Evolutionary conservation across 768 basidiomycete genomes (phyloP).

Genomic region (Suillus decipiens): DNA sequence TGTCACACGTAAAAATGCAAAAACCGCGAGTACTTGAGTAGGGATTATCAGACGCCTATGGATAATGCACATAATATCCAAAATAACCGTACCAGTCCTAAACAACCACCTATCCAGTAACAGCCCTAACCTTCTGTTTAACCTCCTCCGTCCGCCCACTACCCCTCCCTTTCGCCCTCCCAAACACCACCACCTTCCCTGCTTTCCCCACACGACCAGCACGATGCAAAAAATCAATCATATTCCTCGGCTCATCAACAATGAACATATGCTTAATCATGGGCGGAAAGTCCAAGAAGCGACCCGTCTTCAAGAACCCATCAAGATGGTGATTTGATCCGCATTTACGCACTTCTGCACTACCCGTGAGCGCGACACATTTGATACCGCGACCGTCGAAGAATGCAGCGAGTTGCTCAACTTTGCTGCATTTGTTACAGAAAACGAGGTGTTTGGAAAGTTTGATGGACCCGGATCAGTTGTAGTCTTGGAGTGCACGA

Average conservation of each 20-base stretch:
- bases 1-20: neutral
- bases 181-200: slow-evolving; percentile 78
- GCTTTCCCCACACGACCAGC: slow-evolving; percentile 76
- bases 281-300: slow-evolving; percentile 86
- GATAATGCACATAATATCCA: neutral
- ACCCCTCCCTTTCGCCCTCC: slow-evolving; percentile 67
- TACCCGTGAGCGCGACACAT: slow-evolving; percentile 66
- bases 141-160: slow-evolving; percentile 53
- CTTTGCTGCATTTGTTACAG: slow-evolving; percentile 75
- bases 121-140: slow-evolving; percentile 48
- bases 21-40: slow-evolving; percentile 1
- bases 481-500: slow-evolving; percentile 29
- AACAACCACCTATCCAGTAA: slow-evolving; percentile 28
- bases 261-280: slow-evolving; percentile 81
- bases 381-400: slow-evolving; percentile 62
- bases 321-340: slow-evolving; percentile 79
- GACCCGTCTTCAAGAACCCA: slow-evolving; percentile 62
- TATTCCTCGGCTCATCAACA: slow-evolving; percentile 84
- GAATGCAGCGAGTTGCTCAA: slow-evolving; percentile 58
- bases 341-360: slow-evolving; percentile 53
- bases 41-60: neutral
- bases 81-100: neutral
- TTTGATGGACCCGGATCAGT: slow-evolving; percentile 22
- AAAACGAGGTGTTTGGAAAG: slow-evolving; percentile 80
- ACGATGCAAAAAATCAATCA: slow-evolving; percentile 90